Percentiles rank a stretch among this genome's conserved stretches.
Evolutionary conservation across 1,139 yeast genomes (phyloP).

Genomic region (Yamadazyma atlantica): DNA sequence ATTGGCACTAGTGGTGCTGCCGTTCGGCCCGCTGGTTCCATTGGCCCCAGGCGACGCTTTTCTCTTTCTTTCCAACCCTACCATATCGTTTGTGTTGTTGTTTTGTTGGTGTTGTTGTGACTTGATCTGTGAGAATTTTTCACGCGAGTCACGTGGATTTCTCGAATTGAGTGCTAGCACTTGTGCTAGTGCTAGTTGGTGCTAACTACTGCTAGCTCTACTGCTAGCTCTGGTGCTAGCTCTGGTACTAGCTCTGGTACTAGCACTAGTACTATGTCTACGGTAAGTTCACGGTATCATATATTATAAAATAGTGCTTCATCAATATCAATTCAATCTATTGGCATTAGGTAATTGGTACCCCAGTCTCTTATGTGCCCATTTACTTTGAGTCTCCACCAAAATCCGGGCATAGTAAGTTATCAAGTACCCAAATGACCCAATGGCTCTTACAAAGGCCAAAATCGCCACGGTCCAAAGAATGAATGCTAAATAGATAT

Average conservation of each 20-base stretch:
- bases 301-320: too few relatives aligned
- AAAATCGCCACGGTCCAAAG: slow-evolving; percentile 89
- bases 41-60: slow-evolving; percentile 16
- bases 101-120: not conserved
- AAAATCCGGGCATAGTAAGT: slow-evolving; percentile 40
- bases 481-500: slow-evolving; percentile 77
- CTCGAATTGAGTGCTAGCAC: too few relatives aligned
- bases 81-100: slow-evolving; percentile 34
- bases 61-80: slow-evolving; percentile 44
- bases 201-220: too few relatives aligned
- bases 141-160: not conserved
- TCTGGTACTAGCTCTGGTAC: too few relatives aligned
- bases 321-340: slow-evolving; percentile 31
- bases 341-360: slow-evolving; percentile 37
- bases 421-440: slow-evolving; percentile 66
- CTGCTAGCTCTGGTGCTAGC: too few relatives aligned
- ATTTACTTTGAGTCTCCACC: slow-evolving; percentile 44
- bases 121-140: not conserved
- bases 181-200: too few relatives aligned
- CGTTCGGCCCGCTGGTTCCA: slow-evolving; percentile 5
- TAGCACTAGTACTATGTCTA: too few relatives aligned
- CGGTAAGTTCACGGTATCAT: too few relatives aligned
- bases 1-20: not conserved
- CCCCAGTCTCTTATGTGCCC: slow-evolving; percentile 42
- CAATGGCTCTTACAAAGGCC: slow-evolving; percentile 75